phyloP scores from a whole-genome alignment of 257 asterid genomes.

The Solanum corneliomulleri region DNA sequence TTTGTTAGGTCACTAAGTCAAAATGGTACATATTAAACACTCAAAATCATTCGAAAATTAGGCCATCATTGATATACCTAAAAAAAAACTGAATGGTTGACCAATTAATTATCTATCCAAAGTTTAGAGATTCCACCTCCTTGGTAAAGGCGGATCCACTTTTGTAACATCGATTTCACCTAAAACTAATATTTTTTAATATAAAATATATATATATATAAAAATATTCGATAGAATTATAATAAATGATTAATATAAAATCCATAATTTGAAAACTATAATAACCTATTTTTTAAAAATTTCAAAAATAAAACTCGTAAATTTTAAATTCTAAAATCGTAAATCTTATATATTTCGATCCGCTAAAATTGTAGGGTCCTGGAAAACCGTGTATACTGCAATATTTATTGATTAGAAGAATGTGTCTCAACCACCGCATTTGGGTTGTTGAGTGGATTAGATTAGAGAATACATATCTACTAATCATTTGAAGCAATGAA shows the following conservation, averaged over 20 bases:
- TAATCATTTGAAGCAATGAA: not conserved
- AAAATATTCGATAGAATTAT: not conserved
- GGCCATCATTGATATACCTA: not conserved
- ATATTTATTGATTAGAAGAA: not conserved
- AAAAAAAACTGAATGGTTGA: not conserved
- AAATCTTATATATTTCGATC: too few relatives aligned
- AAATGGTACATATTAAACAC: not conserved
- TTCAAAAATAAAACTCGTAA: not conserved
- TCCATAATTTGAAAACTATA: not conserved
- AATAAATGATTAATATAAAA: not conserved
- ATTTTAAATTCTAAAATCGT: not conserved
- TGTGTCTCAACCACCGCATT: not conserved
- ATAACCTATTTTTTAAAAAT: not conserved
- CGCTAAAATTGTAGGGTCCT: not conserved
- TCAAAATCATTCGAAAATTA: not conserved
- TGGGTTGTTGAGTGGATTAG: not conserved
- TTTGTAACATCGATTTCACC: not conserved
- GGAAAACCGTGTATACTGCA: not conserved
- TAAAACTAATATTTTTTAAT: not conserved
- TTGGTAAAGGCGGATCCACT: too few relatives aligned
- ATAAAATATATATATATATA: not conserved
- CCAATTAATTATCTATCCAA: not conserved
- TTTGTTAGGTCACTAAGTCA: not conserved
- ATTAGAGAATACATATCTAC: not conserved
- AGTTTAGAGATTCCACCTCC: not conserved